A percentile compares a stretch with the other conserved stretches of the same genome.
These are phyloP conservation scores for Neurospora sp. DNA, from an alignment of 2,329 filamentous ascomycete species.

Conservation along the genomic window DNA sequence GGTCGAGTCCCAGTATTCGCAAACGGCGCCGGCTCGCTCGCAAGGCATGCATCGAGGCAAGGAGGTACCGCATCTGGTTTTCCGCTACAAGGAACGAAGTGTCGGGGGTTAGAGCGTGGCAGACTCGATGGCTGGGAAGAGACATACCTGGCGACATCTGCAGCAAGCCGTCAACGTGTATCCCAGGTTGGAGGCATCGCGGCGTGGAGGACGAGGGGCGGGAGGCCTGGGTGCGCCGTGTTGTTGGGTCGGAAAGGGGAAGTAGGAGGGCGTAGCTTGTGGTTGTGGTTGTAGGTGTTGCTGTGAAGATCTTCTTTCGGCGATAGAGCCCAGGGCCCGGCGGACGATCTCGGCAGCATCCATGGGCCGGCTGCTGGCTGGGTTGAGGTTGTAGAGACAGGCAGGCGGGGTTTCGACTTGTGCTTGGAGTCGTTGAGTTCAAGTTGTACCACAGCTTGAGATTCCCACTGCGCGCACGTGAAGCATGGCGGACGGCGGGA, in stretches of 20 bases:
- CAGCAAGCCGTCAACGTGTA: constrained; percentile 75
- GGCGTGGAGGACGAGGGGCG: constrained; percentile 19
- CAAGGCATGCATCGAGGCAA: constrained; percentile 87
- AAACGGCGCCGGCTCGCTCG: constrained; percentile 80
- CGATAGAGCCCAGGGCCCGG: constrained; percentile 40
- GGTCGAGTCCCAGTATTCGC: constrained; percentile 89
- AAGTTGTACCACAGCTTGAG: not conserved
- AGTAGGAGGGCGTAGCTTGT: not conserved
- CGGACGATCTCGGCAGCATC: constrained; percentile 50
- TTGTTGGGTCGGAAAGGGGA: constrained; percentile 11
- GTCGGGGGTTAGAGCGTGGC: constrained; percentile 1
- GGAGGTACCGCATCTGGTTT: constrained; percentile 90
- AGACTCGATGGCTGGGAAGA: constrained; percentile 1
- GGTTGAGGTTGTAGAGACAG: not conserved
- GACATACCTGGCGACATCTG: constrained; percentile 62
- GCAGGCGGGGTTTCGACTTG: not conserved
- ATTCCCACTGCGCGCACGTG: not conserved
- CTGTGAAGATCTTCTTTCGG: constrained; percentile 28
- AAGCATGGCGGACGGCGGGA: not conserved
- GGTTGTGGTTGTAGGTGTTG: constrained; percentile 15
- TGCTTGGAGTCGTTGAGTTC: not conserved
- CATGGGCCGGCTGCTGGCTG: constrained; percentile 30
- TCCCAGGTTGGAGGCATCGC: constrained; percentile 51
- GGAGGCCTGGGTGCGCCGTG: constrained; percentile 16
- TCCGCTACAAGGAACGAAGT: constrained; percentile 51